Base-by-base conservation (phyloP, 768 basidiomycete genomes). In the Leccinum subtestaceum region DNA sequence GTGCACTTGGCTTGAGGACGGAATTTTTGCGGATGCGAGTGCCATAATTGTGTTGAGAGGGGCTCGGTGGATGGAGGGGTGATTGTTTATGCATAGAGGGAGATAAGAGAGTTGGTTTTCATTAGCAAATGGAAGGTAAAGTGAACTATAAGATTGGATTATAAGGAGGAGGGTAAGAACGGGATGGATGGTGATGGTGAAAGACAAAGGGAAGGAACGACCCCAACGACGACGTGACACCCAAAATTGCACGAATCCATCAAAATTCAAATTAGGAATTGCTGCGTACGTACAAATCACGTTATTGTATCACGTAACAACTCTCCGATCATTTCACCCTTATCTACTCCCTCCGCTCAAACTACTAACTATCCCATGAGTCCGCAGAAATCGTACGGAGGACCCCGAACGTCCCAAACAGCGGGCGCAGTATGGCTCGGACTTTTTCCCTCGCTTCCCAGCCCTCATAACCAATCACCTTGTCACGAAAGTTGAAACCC, bases 1-100 rank as follows among this genome's bases (percentile, higher is more conserved):
- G 84, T 55, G 76, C 66, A 27, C 81, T 77, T 57, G 84, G 85
- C 60, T 77, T 81, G 62, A 85, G 77, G 62, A 76, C 27, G 53
- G 81, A 75, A 59, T 82, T 81, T 48, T 81, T 79, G 60, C 81
- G 79, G 36, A 79, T 83, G 52, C 84, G 75, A 17, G 83, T 85
- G 61, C 79, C 79, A 77, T 86, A 84, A 60, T 73, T 70, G 71
- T 78, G 78, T 4, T 63, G 60, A 29, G 65, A 45, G 15, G 67
- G 27, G 32, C 9, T 58, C 17, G 56, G 27, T 29, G 27, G 15
- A 32, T 48, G 45, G 56, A 57, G 69, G 11, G 51, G 55, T 7
- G 62, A 45, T 29, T 58, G 46, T 13, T 57, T 60, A 21, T 60
- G 61, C 36, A 68, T 60, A 49, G 48, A 60, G 27, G 27, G 27